Evolutionary conservation across 106 monocot species (phyloP), one percentile per base, ranked within the genome.

Genomic region (Posidonia australis): DNA sequence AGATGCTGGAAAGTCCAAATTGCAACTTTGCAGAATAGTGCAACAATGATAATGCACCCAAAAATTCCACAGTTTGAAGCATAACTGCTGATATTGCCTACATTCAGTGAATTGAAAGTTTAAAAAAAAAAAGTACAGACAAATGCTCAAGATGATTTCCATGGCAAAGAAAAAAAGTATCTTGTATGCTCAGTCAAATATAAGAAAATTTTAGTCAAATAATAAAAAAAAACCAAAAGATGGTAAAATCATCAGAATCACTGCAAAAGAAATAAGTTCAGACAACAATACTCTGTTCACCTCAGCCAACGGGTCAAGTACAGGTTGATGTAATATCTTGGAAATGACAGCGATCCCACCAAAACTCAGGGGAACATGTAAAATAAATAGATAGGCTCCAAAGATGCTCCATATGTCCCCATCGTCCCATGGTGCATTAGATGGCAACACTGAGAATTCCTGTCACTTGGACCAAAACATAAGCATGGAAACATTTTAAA

Each of bases 341-440:
- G 79, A 78, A 64, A 84, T 62, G 18, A 70, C 26, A 22, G 81
- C 70, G 18, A 90, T 82, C 20, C 90, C 86, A 18, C 94, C 94
- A 75, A 84, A 90, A 49, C 94, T 96, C 45, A 90, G 74, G 9
- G 94, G 94, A 65, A 90, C 60, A 29, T 94, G 94, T 44, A 94
- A 66, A 48, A 57, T 70, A 55, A 94, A 84, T 48, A 96, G 74
- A 60, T 96, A 96, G 46, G 68, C 82, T 13, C 72, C 80, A 77
- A 84, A 84, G 56, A 70, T 86, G 66, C 76, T 84, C 94, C 94
- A 96, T 51, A 69, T 53, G 32, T 74, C 68, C 29, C 59, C 58
- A 62, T 12, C 52, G n/a, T 90, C 76, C 94, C 89, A 96, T 58
- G 86, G 84, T 60, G 72, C 36, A 60, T 80, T 76, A 18, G 57